phyloP scores from a whole-genome alignment of 1,284 basidiomycete species.

The Irpex sp. region DNA sequence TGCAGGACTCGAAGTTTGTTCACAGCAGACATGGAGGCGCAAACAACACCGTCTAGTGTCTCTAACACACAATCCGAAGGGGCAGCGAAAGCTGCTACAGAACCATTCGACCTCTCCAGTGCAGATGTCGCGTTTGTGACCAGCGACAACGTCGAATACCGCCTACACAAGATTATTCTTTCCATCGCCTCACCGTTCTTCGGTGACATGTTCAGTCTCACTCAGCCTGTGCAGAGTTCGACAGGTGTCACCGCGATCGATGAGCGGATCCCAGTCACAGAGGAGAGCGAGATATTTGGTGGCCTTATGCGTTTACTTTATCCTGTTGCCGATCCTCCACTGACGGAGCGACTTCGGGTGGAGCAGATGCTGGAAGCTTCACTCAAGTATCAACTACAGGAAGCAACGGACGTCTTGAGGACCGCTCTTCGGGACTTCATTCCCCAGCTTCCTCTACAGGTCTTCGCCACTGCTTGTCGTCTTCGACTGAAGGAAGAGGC shows the following conservation, averaged over 20 bases:
- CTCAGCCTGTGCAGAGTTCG: conserved; percentile 12
- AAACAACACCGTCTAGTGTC: too few species aligned
- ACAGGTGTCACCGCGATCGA: background rate
- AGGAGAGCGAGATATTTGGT: conserved; percentile 23
- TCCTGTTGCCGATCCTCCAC: conserved; percentile 17
- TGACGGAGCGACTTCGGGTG: background rate
- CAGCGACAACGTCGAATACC: conserved; percentile 15
- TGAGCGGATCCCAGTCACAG: conserved; percentile 19
- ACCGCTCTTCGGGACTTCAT: background rate
- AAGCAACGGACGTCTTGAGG: background rate
- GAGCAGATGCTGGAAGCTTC: conserved; percentile 7
- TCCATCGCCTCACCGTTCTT: conserved; percentile 23
- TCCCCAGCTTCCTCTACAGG: background rate
- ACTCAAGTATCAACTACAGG: conserved; percentile 10
- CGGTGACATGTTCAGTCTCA: conserved; percentile 22
- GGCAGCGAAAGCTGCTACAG: background rate
- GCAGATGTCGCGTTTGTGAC: conserved; percentile 11
- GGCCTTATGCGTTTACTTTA: conserved; percentile 26
- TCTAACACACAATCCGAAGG: too few species aligned
- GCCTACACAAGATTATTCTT: conserved; percentile 21
- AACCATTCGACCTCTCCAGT: conserved; percentile 8
- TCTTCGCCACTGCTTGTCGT: conserved; percentile 5
- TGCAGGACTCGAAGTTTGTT: too few species aligned
- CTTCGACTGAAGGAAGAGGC: conserved; percentile 4
- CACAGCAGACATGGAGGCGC: too few species aligned